Evolutionary conservation across 352 stramenopile species (phyloP).

Genomic region (Globisporangium paddicum): DNA sequence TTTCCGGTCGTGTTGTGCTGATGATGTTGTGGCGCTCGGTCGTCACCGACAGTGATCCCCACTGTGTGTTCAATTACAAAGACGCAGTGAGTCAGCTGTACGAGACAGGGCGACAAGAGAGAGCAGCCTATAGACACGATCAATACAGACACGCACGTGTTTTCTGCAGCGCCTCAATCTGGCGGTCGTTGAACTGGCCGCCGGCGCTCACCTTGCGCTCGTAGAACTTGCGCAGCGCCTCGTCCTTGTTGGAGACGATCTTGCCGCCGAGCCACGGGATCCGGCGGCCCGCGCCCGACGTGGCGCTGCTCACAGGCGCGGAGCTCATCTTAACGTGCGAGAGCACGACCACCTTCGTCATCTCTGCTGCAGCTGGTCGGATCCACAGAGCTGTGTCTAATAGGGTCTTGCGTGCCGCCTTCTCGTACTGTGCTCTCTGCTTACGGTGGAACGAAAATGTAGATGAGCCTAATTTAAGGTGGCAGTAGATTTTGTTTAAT

Average conservation of each 20-base stretch:
- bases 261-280: slow-evolving; percentile 80
- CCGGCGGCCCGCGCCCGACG: slow-evolving; percentile 19
- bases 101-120: neutral
- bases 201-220: slow-evolving; percentile 59
- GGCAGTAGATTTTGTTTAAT: neutral
- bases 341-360: slow-evolving; percentile 44
- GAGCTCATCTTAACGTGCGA: slow-evolving; percentile 67
- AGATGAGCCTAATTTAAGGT: no score
- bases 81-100: neutral
- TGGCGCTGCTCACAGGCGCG: slow-evolving; percentile 12
- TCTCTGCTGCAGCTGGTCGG: neutral
- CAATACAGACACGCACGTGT: slow-evolving; percentile 25
- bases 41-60: slow-evolving; percentile 16
- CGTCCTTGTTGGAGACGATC: slow-evolving; percentile 81
- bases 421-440: neutral
- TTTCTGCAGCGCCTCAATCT: slow-evolving; percentile 42
- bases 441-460: neutral
- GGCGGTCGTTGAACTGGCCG: slow-evolving; percentile 37
- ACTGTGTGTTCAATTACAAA: slow-evolving; percentile 8
- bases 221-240: slow-evolving; percentile 84
- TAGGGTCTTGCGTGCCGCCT: neutral
- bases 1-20: slow-evolving; percentile 10
- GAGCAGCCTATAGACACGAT: neutral
- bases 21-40: slow-evolving; percentile 5
- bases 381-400: neutral